Evolutionary conservation across 2,329 filamentous ascomycete genomes (phyloP).

Genomic region (Pseudopyricularia javanii): DNA sequence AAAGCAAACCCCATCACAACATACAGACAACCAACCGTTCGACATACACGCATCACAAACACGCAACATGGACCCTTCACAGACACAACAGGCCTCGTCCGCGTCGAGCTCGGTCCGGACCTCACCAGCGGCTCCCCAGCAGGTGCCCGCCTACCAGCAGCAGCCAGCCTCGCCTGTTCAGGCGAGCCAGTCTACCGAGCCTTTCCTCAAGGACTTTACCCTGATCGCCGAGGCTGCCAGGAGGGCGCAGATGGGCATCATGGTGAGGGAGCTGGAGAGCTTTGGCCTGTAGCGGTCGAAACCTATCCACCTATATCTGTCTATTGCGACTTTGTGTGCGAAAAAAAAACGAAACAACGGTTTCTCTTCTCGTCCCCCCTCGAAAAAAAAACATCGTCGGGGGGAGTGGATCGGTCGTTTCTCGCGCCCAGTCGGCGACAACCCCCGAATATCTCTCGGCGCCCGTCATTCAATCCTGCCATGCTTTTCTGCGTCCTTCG

Average conservation of each 20-base stretch:
- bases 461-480: no score
- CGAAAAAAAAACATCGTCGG: not conserved
- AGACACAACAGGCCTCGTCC: constrained; percentile 16
- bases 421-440: not conserved
- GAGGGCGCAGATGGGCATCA: constrained; percentile 76
- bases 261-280: constrained; percentile 77
- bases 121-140: constrained; percentile 10
- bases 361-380: not conserved
- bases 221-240: constrained; percentile 89
- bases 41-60: not conserved
- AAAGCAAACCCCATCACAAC: not conserved
- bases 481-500: no score
- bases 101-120: constrained; percentile 12
- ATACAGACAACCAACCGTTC: not conserved
- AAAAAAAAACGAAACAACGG: no score
- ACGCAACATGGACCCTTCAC: constrained; percentile 19
- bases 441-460: not conserved
- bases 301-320: not conserved
- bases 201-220: constrained; percentile 68
- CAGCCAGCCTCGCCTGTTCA: constrained; percentile 15
- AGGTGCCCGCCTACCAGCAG: constrained; percentile 11
- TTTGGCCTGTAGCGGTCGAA: constrained; percentile 38
- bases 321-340: no score
- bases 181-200: constrained; percentile 31
- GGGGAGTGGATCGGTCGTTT: not conserved